Evolutionary conservation across 306 rosid genomes (phyloP).

Genomic region (Pyrus communis): DNA sequence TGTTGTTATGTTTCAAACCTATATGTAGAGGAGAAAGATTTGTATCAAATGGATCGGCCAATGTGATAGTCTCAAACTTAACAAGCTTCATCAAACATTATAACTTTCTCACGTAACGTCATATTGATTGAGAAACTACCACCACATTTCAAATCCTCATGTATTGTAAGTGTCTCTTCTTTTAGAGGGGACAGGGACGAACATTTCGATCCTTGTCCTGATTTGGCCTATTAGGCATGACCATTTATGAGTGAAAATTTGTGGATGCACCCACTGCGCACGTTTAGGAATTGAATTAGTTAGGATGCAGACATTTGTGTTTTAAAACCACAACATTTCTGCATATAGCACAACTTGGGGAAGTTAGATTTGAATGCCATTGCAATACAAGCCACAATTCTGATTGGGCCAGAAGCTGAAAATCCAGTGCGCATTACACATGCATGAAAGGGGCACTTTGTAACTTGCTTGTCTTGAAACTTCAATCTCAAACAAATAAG

Average conservation of each 20-base stretch:
- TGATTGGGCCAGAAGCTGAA: background rate
- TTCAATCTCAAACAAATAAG: background rate
- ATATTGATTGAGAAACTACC: background rate
- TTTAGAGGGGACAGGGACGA: background rate
- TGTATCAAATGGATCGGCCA: background rate
- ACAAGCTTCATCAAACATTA: too few species aligned
- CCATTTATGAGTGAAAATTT: slow-evolving; percentile 22
- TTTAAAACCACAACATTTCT: background rate
- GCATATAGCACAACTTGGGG: background rate
- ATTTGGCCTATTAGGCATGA: background rate
- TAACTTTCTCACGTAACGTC: too few species aligned
- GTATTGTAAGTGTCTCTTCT: too few species aligned
- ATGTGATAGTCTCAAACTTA: background rate
- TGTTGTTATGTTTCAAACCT: too few species aligned
- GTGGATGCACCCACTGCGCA: slow-evolving; percentile 26
- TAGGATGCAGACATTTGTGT: slow-evolving; percentile 8
- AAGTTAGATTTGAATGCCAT: background rate
- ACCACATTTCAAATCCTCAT: background rate
- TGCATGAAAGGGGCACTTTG: background rate
- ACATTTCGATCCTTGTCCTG: background rate
- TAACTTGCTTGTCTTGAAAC: background rate
- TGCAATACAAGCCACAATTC: background rate
- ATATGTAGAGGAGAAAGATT: too few species aligned
- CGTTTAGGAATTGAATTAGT: slow-evolving; percentile 26
- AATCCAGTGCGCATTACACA: background rate